A percentile compares a stretch with the other conserved stretches of the same genome.
These are phyloP conservation scores for Thymus quinquecostatus DNA, from an alignment of 257 asterid species.

Conservation along the genomic window DNA sequence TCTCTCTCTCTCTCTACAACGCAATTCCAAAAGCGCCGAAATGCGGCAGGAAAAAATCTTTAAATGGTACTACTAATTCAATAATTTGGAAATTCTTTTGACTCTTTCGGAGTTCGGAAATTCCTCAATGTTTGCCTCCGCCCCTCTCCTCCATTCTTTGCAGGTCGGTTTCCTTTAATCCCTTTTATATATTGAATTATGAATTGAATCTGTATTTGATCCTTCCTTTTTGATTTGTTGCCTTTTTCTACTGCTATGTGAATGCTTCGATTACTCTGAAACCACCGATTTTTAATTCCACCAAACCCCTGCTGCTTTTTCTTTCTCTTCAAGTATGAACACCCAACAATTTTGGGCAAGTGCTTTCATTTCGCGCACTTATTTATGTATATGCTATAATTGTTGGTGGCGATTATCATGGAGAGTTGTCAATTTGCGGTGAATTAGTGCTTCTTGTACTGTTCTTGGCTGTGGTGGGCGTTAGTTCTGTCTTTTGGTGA, in stretches of 20 bases:
- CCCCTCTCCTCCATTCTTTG: constrained; percentile 29
- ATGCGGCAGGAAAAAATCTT: constrained; percentile 15
- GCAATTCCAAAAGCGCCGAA: constrained; percentile 30
- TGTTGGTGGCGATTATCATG: neutral
- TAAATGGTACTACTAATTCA: neutral
- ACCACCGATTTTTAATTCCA: neutral
- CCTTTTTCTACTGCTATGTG: constrained; percentile 1
- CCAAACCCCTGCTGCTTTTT: constrained; percentile 17
- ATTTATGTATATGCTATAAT: neutral
- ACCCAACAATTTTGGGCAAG: constrained; percentile 5
- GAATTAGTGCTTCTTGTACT: neutral
- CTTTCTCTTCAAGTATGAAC: neutral
- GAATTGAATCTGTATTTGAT: neutral
- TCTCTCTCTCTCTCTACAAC: neutral
- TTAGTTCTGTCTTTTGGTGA: constrained; percentile 27
- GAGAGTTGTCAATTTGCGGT: constrained; percentile 26
- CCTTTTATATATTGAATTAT: neutral
- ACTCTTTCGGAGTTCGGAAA: constrained; percentile 1
- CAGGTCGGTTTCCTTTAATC: constrained; percentile 23
- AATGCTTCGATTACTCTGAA: constrained; percentile 17
- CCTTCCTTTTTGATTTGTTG: neutral
- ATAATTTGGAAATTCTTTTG: constrained; percentile 11
- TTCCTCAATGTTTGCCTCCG: constrained; percentile 21
- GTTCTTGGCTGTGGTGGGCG: constrained; percentile 8
- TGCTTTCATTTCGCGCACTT: neutral